Base-by-base conservation (phyloP, 164 flowering plant species). In the Nymphaea thermarum region DNA sequence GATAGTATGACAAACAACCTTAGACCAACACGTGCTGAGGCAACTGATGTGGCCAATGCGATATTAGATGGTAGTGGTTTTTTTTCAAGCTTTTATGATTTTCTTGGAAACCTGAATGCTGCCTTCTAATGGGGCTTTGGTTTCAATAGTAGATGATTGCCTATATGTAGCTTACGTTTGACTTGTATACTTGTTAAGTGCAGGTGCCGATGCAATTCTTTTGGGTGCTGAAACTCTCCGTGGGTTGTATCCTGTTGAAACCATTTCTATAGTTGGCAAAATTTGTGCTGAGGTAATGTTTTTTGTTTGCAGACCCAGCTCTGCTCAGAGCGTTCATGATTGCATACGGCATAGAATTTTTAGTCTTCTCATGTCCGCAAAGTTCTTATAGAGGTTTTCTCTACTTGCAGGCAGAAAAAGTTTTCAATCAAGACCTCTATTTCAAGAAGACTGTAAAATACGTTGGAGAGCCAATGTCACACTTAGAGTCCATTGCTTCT, bases 1-100 rank as follows among this genome's bases (percentile, higher is more conserved):
- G 97, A 91, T 75, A 91, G 96, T 70, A 91, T 91, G 97, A 91
- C 97, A 25, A 89, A 81, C 68, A 91, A 91, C 77, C 82, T 91
- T 67, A 83, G 97, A 65, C 97, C 97, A 67, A 89, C 97, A 77
- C 97, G 97, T 74, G 97, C 94, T 6, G 97, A 90, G 75, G 97
- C 97, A 62, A 88, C 94, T 76, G 96, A 87, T 82, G 93, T 86
- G 69, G 95, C 94, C 25, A 90, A 90, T 82, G 91, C 93, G 68
- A 88, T 89, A 10, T 79, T 89, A 68, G 95, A 91, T 78, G 95
- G 95, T 91, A 47, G 55, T 57, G 55, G 7, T 47, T 47, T 7
- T 47, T 47, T 2, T 2, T 47, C 7, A 12, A 2, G 7, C 2
- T 47, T 47, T 47, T 45, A 1, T 4, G 55, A 3, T 47, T 47